These are phyloP conservation scores for Claviceps fusiformis DNA, from an alignment of 2,329 filamentous ascomycete genomes.

Conservation along the genomic window DNA sequence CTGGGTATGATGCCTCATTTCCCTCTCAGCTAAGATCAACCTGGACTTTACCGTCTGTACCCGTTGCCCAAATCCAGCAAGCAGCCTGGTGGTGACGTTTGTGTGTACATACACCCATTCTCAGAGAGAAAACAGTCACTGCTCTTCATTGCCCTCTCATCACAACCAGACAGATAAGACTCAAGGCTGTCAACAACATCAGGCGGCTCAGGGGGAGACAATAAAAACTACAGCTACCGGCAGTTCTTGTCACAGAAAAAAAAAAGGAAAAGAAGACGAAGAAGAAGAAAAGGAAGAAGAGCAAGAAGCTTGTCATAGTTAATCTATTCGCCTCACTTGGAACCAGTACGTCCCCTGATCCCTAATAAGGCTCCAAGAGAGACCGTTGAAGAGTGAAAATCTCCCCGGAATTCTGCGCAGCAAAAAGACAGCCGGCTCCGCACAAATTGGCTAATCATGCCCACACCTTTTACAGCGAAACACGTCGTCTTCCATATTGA, in stretches of 20 bases:
- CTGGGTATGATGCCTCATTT: neutral
- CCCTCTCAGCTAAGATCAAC: neutral
- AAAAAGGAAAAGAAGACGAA: neutral
- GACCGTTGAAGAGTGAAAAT: conserved; percentile 1
- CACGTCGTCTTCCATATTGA: conserved; percentile 4
- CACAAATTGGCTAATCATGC: conserved; percentile 3
- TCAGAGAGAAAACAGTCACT: neutral
- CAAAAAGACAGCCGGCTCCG: conserved; percentile 3
- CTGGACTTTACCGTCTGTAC: neutral
- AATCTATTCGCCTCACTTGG: neutral
- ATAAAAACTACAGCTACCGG: neutral
- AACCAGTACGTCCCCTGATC: neutral
- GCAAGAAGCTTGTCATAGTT: neutral
- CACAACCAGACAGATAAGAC: neutral
- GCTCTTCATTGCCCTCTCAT: neutral
- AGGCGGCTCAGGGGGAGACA: neutral
- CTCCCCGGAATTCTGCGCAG: conserved; percentile 5
- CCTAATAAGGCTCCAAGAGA: neutral
- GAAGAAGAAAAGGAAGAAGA: too few relatives aligned
- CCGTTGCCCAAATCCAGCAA: too few relatives aligned
- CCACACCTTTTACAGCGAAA: conserved; percentile 5
- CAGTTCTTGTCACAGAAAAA: neutral
- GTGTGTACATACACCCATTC: too few relatives aligned
- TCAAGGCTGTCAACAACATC: neutral
- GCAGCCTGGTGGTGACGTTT: neutral